Conservation (phyloP, 441 rosid species). For the Theobroma grandiflorum region DNA sequence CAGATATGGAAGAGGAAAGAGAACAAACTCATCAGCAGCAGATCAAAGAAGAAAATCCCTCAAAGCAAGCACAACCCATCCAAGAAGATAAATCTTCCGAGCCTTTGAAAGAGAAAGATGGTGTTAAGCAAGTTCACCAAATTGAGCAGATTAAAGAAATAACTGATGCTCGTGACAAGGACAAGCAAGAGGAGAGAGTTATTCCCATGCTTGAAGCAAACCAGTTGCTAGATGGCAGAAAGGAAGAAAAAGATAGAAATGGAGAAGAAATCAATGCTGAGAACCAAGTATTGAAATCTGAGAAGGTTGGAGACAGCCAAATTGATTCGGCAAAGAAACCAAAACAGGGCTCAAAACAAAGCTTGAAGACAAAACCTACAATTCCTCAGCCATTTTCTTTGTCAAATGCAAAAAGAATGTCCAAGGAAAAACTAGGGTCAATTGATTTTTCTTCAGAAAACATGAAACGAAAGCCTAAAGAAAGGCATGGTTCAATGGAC, state of each 20-base stretch:
- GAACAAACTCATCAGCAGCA: not conserved
- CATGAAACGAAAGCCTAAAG: constrained; percentile 25
- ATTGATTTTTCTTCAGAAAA: constrained; percentile 23
- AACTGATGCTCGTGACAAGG: not conserved
- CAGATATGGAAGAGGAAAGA: constrained; percentile 2
- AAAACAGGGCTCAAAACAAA: constrained; percentile 32
- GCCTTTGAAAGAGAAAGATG: not conserved
- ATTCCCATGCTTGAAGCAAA: not conserved
- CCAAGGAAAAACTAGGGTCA: constrained; percentile 28
- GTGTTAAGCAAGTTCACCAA: not conserved
- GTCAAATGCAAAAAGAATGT: constrained; percentile 45
- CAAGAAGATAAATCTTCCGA: not conserved
- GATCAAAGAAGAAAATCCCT: not conserved
- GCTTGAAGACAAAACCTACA: constrained; percentile 30
- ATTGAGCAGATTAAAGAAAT: not conserved
- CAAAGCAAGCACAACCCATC: not conserved
- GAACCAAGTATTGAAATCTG: not conserved
- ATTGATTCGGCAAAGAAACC: constrained; percentile 33
- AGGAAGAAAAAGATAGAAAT: not conserved
- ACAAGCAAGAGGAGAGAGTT: not conserved
- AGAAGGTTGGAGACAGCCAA: constrained; percentile 11
- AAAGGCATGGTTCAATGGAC: constrained; percentile 33
- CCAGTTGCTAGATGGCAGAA: not conserved
- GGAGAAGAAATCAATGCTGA: not conserved
- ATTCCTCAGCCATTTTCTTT: constrained; percentile 48